phyloP scores from a whole-genome alignment of 1,284 basidiomycete species.

The Rhodotorula sp. region DNA sequence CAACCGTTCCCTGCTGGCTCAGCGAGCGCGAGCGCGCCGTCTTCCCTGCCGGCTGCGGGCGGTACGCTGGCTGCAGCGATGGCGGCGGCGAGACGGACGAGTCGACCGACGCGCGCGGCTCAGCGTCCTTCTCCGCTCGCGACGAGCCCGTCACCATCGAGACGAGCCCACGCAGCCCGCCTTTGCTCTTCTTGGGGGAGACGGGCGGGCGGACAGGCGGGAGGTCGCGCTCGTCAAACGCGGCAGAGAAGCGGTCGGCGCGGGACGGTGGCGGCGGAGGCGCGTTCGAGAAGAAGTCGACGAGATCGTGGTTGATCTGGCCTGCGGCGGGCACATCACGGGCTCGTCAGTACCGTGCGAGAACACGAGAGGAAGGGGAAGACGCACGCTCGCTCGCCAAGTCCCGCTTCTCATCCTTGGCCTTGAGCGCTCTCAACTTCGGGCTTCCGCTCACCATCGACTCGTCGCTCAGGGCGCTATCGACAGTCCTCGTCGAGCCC shows the following conservation, averaged over 20 bases:
- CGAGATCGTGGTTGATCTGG: constrained; percentile 37
- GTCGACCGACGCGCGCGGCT: not conserved
- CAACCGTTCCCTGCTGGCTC: not conserved
- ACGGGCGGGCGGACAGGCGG: not conserved
- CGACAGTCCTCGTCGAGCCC: not conserved
- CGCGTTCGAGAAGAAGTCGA: constrained; percentile 26
- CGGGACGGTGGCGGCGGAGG: not conserved
- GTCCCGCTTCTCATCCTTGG: constrained; percentile 36
- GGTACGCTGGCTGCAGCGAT: constrained; percentile 2
- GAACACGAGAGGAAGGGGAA: not conserved
- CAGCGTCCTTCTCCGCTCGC: not conserved
- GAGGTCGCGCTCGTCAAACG: not conserved
- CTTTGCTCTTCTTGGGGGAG: constrained; percentile 12
- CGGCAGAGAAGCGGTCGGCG: not conserved
- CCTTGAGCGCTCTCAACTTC: constrained; percentile 9
- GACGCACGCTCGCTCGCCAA: constrained; percentile 27
- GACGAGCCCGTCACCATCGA: constrained; percentile 5
- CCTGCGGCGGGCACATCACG: not conserved
- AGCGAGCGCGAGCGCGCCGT: not conserved
- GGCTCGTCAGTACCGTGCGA: not conserved
- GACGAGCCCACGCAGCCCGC: constrained; percentile 20
- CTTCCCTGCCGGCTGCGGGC: not conserved
- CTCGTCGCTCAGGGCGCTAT: constrained; percentile 1
- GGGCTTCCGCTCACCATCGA: constrained; percentile 8
- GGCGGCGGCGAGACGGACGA: not conserved